Evolutionary conservation across 345 rosid genomes (phyloP).

Genomic region (Eucalyptus dawsonii): DNA sequence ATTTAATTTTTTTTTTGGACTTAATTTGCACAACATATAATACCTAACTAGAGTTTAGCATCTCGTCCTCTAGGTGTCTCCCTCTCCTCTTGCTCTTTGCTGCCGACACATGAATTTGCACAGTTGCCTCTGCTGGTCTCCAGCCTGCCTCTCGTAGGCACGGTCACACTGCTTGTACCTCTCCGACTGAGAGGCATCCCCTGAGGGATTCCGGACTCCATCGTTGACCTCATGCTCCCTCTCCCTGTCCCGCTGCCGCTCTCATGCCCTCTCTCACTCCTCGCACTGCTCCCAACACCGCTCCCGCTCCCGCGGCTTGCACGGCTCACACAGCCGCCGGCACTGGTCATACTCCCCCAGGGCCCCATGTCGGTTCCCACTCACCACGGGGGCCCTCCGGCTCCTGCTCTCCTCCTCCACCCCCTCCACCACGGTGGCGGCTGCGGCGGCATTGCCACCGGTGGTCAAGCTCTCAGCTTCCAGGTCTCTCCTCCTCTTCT

Average conservation of each 20-base stretch:
- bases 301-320: background rate
- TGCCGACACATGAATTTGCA: background rate
- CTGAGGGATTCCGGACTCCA: background rate
- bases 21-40: background rate
- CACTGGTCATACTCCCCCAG: slow-evolving; percentile 13
- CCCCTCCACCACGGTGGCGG: background rate
- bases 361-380: background rate
- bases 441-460: background rate
- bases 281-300: slow-evolving; percentile 5
- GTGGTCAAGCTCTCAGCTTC: background rate
- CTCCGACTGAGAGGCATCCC: background rate
- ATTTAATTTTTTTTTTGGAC: background rate
- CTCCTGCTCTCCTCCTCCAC: background rate
- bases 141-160: background rate
- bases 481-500: background rate
- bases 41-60: background rate
- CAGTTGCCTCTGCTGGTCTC: slow-evolving; percentile 1
- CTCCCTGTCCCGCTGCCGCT: background rate
- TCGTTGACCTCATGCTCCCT: background rate
- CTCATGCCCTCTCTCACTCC: background rate
- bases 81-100: background rate
- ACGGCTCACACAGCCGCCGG: slow-evolving; percentile 2
- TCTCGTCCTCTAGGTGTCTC: background rate
- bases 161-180: background rate
- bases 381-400: background rate